Evolutionary conservation across 2,329 filamentous ascomycete species (phyloP), one percentile per base, ranked within the genome.

Genomic region (Pseudocercospora eumusae): DNA sequence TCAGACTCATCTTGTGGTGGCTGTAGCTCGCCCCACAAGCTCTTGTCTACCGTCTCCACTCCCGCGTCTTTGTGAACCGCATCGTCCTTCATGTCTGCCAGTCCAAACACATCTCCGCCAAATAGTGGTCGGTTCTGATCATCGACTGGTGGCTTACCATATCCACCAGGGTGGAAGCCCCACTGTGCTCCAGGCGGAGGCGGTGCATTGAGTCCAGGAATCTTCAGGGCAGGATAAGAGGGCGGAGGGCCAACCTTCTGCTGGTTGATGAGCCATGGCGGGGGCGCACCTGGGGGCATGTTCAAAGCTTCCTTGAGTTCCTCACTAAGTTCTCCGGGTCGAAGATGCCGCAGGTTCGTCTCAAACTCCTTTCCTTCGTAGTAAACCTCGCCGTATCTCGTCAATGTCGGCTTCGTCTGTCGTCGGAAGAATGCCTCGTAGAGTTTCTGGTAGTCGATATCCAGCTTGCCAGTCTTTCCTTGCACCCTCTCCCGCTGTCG

Each of bases 281-380:
- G 93, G 7, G 95, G 93, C 25, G 93, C 92, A 56, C 92, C 93
- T 13, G 92, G 91, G 21, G 92, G 91, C 81, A 99, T 98, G 70
- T 92, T 95, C 1, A 99, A 84, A 4, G 95, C 93, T 73, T 98
- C 93, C 73, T 91, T 93, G 44, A 97, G 83, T 69, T 91, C 88
- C 59, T 98, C 92, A 69, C 88, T 95, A 54, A 98, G 78, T 70
- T 98, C 93, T 36, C 95, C 95, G 0, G 95, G 91, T 66, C 92
- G 88, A 63, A 97, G 85, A 78, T 97, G 91, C 70, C 91, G 88
- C 66, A 96, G 84, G 75, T 98, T 96, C 0, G 95, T 96, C 78
- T 99, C 95, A 73, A 91, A 95, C 75, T 99, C 95, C 76, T 99
- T 99, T 74, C 95, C 95, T 78, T 99, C 95, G 75, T 98, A 98